These are phyloP conservation scores for Phytophthora cryptogea DNA, from an alignment of 352 stramenopile genomes.

Conservation along the genomic window DNA sequence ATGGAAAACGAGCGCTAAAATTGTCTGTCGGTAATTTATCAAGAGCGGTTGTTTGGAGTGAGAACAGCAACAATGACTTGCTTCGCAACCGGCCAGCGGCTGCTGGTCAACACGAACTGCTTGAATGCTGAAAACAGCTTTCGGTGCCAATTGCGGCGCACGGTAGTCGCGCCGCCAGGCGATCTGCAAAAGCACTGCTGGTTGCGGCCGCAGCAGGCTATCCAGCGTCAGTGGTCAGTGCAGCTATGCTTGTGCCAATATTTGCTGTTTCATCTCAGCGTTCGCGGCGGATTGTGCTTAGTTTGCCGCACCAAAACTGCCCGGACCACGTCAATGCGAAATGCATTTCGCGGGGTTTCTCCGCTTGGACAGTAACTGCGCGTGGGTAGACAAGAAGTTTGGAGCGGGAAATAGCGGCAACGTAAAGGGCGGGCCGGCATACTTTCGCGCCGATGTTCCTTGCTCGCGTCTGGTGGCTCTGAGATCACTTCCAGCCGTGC, in stretches of 20 bases:
- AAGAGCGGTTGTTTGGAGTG: not conserved
- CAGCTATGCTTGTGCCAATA: slow-evolving; percentile 9
- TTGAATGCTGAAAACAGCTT: slow-evolving; percentile 31
- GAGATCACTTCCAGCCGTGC: slow-evolving; percentile 5
- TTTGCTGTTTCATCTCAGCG: slow-evolving; percentile 18
- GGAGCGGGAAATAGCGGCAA: not conserved
- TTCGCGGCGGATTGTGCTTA: slow-evolving; percentile 13
- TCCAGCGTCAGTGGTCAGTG: slow-evolving; percentile 18
- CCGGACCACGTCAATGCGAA: slow-evolving; percentile 8
- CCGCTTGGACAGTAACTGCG: slow-evolving; percentile 13
- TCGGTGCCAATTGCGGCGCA: slow-evolving; percentile 12
- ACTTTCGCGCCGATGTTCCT: slow-evolving; percentile 24
- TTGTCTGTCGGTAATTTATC: slow-evolving; percentile 41
- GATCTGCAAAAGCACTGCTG: slow-evolving; percentile 13
- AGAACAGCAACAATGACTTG: no score
- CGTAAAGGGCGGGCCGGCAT: slow-evolving; percentile 13
- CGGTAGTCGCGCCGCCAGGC: slow-evolving; percentile 21
- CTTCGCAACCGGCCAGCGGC: not conserved
- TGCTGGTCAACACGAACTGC: slow-evolving; percentile 13
- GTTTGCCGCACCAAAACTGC: slow-evolving; percentile 12
- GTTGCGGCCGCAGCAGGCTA: slow-evolving; percentile 23
- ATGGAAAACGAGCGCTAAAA: slow-evolving; percentile 25
- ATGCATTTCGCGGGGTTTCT: slow-evolving; percentile 19
- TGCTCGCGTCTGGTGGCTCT: slow-evolving; percentile 20
- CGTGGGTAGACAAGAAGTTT: slow-evolving; percentile 9